Evolutionary conservation across 345 rosid genomes (phyloP).

Genomic region (Gossypium australe): DNA sequence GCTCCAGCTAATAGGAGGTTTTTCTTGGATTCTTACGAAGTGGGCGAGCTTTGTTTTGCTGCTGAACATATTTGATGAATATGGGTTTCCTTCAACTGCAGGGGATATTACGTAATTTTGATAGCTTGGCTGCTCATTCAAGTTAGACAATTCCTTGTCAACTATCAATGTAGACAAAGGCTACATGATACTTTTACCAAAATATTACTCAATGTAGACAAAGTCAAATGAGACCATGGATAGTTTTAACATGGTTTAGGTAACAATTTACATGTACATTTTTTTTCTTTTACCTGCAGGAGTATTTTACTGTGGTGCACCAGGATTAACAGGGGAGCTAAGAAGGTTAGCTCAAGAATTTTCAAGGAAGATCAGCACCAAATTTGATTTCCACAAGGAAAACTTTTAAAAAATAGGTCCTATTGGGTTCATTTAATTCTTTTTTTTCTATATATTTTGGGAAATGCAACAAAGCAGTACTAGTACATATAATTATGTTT

Average conservation of each 20-base stretch:
- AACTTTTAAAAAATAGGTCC: slow-evolving; percentile 38
- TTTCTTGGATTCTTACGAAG: slow-evolving; percentile 95
- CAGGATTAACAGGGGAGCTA: slow-evolving; percentile 49
- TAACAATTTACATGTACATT: not conserved
- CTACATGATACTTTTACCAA: no score
- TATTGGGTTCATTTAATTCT: not conserved
- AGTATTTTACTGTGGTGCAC: slow-evolving; percentile 68
- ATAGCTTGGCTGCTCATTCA: not conserved
- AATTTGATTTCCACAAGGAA: slow-evolving; percentile 79
- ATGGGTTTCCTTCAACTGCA: slow-evolving; percentile 96
- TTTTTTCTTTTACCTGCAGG: slow-evolving; percentile 26
- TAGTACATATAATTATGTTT: not conserved
- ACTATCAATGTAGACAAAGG: not conserved
- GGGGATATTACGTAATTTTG: slow-evolving; percentile 91
- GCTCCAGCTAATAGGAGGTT: slow-evolving; percentile 87
- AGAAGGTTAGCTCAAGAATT: slow-evolving; percentile 59
- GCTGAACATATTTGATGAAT: slow-evolving; percentile 98
- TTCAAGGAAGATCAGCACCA: slow-evolving; percentile 67
- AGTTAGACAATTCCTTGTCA: not conserved
- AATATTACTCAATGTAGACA: no score
- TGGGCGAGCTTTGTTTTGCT: slow-evolving; percentile 97
- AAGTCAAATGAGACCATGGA: no score
- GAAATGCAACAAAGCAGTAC: not conserved
- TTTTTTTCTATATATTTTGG: not conserved
- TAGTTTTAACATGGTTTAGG: no score